A percentile compares a stretch with the other conserved stretches of the same genome.
phyloP scores from a whole-genome alignment of 805 yeast genomes.

The Zygosaccharomyces bisporus region DNA sequence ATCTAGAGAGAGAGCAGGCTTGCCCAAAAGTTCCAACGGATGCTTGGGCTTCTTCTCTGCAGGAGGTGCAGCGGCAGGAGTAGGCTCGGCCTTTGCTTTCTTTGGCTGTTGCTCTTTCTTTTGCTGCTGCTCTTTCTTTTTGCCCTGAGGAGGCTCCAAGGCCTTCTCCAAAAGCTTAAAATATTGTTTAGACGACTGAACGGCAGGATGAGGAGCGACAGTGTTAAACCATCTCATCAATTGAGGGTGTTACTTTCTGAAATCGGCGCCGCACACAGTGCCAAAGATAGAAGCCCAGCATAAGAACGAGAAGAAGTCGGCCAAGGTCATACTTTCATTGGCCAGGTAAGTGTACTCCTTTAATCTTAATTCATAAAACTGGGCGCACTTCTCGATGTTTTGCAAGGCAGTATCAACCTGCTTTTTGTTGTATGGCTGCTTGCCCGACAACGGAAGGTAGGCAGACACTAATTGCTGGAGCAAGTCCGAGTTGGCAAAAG shows the following conservation, averaged over 20 bases:
- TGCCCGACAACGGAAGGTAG: slow-evolving; percentile 58
- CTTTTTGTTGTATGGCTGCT: slow-evolving; percentile 76
- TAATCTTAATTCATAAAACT: slow-evolving; percentile 54
- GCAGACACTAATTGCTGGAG: slow-evolving; percentile 44
- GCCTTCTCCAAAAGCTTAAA: slow-evolving; percentile 62
- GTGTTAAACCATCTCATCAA: slow-evolving; percentile 72
- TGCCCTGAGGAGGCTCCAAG: slow-evolving; percentile 43
- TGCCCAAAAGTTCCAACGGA: slow-evolving; percentile 81
- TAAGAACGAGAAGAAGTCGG: slow-evolving; percentile 26
- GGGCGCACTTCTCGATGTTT: slow-evolving; percentile 39
- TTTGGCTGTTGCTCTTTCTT: slow-evolving; percentile 37
- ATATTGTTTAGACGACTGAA: slow-evolving; percentile 46
- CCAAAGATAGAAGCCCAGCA: slow-evolving; percentile 37
- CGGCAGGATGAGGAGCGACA: slow-evolving; percentile 43
- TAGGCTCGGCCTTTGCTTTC: slow-evolving; percentile 21
- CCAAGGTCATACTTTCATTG: slow-evolving; percentile 58
- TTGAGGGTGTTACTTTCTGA: slow-evolving; percentile 62
- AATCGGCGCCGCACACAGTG: slow-evolving; percentile 56
- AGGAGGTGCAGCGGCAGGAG: slow-evolving; percentile 29
- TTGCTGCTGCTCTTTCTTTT: slow-evolving; percentile 47
- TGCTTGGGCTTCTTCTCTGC: slow-evolving; percentile 78
- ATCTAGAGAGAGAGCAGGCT: slow-evolving; percentile 60
- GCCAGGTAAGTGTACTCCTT: slow-evolving; percentile 65
- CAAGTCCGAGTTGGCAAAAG: slow-evolving; percentile 68
- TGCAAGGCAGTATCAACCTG: slow-evolving; percentile 46